A percentile compares a stretch with the other conserved stretches of the same genome.
These are phyloP conservation scores for Lasiodiplodia hormozganensis DNA, from an alignment of 2,329 filamentous ascomycete species.

Conservation along the genomic window DNA sequence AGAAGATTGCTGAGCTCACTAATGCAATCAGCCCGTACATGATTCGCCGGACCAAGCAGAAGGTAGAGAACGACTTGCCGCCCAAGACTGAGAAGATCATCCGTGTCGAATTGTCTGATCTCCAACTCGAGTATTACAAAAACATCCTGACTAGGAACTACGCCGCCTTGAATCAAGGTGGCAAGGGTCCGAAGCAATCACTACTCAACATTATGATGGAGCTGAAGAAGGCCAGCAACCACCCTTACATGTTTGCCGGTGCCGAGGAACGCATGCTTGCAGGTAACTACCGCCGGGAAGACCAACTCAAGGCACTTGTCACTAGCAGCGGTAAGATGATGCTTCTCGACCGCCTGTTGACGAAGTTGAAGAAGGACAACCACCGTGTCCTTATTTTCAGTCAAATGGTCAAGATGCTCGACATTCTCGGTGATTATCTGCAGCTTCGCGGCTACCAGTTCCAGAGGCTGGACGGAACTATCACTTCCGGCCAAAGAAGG, in stretches of 20 bases:
- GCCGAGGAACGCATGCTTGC: constrained; percentile 88
- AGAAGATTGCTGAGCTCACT: constrained; percentile 86
- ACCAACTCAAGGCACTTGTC: constrained; percentile 89
- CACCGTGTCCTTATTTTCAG: constrained; percentile 98
- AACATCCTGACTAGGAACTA: constrained; percentile 98
- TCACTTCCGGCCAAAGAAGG: constrained; percentile 83
- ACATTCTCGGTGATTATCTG: constrained; percentile 94
- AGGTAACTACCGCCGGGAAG: constrained; percentile 82
- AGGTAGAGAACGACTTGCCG: constrained; percentile 93
- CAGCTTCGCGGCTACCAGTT: constrained; percentile 93
- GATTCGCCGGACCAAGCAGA: constrained; percentile 93
- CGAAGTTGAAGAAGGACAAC: constrained; percentile 90
- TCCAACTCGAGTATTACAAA: constrained; percentile 98
- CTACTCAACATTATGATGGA: constrained; percentile 99
- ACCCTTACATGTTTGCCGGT: constrained; percentile 96
- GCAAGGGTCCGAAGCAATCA: constrained; percentile 90
- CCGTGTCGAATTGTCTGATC: constrained; percentile 93
- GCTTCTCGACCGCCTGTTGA: constrained; percentile 92
- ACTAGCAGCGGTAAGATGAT: constrained; percentile 99
- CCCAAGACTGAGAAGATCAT: constrained; percentile 99
- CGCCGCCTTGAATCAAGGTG: constrained; percentile 87
- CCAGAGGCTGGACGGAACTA: constrained; percentile 93
- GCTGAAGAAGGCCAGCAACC: constrained; percentile 98
- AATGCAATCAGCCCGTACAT: constrained; percentile 91
- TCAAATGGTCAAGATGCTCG: constrained; percentile 99